Evolutionary conservation across 371 early-diverging fungal species (phyloP).

Genomic region (Thermomucor indicae-seudaticae): DNA sequence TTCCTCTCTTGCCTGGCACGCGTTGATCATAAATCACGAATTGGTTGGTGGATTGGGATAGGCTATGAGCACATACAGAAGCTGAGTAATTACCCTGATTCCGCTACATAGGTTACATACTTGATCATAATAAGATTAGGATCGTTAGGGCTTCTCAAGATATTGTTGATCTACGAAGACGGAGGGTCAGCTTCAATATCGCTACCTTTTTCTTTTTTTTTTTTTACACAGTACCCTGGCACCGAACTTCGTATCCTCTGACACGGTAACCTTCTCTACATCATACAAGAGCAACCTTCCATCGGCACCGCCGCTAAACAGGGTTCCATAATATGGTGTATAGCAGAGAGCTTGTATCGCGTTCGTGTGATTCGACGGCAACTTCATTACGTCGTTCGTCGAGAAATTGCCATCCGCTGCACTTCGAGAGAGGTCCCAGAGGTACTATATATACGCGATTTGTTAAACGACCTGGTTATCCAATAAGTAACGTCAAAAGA

Average conservation of each 20-base stretch:
- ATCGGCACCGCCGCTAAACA: conserved; percentile 27
- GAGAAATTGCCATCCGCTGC: background rate
- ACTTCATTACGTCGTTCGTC: background rate
- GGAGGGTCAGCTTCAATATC: background rate
- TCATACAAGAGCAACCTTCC: conserved; percentile 16
- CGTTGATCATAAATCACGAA: conserved; percentile 27
- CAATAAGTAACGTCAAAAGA: background rate
- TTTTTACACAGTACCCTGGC: too few species aligned
- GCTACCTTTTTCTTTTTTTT: background rate
- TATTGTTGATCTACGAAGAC: conserved; percentile 16
- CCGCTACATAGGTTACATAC: too few species aligned
- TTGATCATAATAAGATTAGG: conserved; percentile 14
- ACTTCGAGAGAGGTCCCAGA: conserved; percentile 5
- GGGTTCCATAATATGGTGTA: conserved; percentile 8
- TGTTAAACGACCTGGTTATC: background rate
- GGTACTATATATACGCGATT: conserved; percentile 8
- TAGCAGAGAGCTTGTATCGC: conserved; percentile 13
- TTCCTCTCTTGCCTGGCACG: conserved; percentile 9
- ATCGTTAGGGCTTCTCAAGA: conserved; percentile 11
- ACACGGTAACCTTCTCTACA: too few species aligned
- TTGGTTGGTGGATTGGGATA: conserved; percentile 18
- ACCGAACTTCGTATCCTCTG: too few species aligned
- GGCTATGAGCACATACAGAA: conserved; percentile 10
- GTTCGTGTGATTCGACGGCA: conserved; percentile 21
- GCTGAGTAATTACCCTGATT: too few species aligned